Conservation (phyloP, 495 filamentous ascomycete genomes). For the Polyplosphaeria fusca region DNA sequence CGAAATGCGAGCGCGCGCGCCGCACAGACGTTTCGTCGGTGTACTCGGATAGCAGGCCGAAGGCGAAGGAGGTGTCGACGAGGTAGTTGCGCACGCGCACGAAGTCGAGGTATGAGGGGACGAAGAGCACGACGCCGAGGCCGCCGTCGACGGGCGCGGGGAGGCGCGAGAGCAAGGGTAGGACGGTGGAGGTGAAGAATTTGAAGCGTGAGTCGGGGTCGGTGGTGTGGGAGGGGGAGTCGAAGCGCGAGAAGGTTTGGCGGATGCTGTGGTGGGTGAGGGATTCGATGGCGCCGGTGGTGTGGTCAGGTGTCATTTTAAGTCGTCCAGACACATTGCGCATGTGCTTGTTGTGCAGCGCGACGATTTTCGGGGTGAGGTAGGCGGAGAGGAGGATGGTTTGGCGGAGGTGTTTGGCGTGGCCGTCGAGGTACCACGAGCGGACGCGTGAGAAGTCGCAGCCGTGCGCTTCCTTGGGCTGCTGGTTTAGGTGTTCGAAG, state of each 20-base stretch:
- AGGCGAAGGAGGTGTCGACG: conserved; percentile 65
- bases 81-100: conserved; percentile 81
- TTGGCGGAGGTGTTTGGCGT: conserved; percentile 76
- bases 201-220: conserved; percentile 91
- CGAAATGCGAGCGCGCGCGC: conserved; percentile 82
- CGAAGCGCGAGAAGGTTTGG: conserved; percentile 90
- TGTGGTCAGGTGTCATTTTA: conserved; percentile 64
- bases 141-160: conserved; percentile 43
- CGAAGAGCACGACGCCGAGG: conserved; percentile 75
- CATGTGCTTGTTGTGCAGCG: conserved; percentile 71
- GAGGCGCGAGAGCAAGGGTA: conserved; percentile 68
- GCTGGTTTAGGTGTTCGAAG: conserved; percentile 86
- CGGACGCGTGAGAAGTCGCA: conserved; percentile 92
- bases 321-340: conserved; percentile 73
- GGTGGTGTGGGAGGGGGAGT: conserved; percentile 58
- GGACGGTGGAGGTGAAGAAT: conserved; percentile 76
- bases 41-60: conserved; percentile 87
- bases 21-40: conserved; percentile 69
- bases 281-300: conserved; percentile 65
- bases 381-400: conserved; percentile 76
- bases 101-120: conserved; percentile 91
- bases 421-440: conserved; percentile 84
- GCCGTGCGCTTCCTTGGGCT: conserved; percentile 84
- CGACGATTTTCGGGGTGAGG: conserved; percentile 84
- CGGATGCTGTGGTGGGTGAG: conserved; percentile 55